A percentile compares a stretch with the other conserved stretches of the same genome.
phyloP scores from a whole-genome alignment of 2,329 filamentous ascomycete species.

The Bipolaris victoriae region DNA sequence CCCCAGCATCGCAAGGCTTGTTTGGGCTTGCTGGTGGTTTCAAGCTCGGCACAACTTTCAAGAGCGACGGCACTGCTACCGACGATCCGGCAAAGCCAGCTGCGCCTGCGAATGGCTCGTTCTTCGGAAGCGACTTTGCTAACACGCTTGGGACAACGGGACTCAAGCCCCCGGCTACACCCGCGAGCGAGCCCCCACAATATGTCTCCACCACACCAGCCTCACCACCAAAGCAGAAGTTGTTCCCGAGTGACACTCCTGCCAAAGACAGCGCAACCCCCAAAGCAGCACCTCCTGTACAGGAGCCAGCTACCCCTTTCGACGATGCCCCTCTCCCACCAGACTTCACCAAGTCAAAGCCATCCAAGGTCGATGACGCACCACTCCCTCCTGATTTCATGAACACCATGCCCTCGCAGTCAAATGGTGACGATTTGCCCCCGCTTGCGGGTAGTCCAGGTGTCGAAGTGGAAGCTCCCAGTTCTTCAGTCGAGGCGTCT shows the following conservation, averaged over 20 bases:
- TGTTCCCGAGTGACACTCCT: slow-evolving; percentile 27
- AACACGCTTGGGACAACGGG: slow-evolving; percentile 59
- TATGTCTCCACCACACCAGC: slow-evolving; percentile 48
- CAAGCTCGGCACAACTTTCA: slow-evolving; percentile 72
- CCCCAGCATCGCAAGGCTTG: slow-evolving; percentile 34
- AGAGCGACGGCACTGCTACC: slow-evolving; percentile 65
- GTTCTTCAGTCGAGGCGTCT: slow-evolving; percentile 43
- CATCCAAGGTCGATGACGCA: slow-evolving; percentile 37
- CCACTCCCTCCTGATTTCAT: slow-evolving; percentile 47
- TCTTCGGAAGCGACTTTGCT: slow-evolving; percentile 69
- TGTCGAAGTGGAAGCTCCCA: slow-evolving; percentile 50
- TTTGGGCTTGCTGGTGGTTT: slow-evolving; percentile 58
- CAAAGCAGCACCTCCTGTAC: slow-evolving; percentile 42
- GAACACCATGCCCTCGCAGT: slow-evolving; percentile 36
- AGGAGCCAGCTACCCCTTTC: slow-evolving; percentile 34
- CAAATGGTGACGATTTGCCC: slow-evolving; percentile 49
- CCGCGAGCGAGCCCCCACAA: slow-evolving; percentile 49
- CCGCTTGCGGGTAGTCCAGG: slow-evolving; percentile 58
- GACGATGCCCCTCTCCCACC: slow-evolving; percentile 49
- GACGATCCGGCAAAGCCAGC: slow-evolving; percentile 63
- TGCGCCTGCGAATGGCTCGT: slow-evolving; percentile 52
- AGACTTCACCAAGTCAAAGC: slow-evolving; percentile 40
- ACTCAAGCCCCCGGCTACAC: slow-evolving; percentile 41
- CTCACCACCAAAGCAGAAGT: slow-evolving; percentile 35
- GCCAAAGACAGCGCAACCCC: slow-evolving; percentile 33